Base-by-base conservation (phyloP, 164 flowering plant genomes). In the Aristolochia californica region DNA sequence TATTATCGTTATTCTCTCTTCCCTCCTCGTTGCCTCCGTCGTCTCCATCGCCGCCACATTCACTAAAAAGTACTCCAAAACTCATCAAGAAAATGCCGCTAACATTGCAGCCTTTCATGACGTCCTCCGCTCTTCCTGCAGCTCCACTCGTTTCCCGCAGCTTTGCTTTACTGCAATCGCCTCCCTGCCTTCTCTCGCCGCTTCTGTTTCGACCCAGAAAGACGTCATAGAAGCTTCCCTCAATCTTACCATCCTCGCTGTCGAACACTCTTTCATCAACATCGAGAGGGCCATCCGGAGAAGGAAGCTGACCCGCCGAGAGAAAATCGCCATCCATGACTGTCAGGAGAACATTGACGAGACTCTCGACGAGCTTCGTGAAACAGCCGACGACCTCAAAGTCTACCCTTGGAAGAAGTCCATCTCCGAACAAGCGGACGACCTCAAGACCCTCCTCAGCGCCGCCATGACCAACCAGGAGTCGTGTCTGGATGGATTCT, bases 381-480 rank as follows among this genome's bases (percentile, higher is more conserved):
- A 65, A 5, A 75, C 83, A 0, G 55, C 59, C 1, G 65, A 63
- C 5, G 87, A 87, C 52, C 73, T 91, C 17, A 34, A 74, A 0
- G 44, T 18, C 10, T 89, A 89, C 61, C 91, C 87, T 0, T 58
- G 23, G 34, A 77, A 77, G 56, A 49, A 49, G 13, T 68, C 85
- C 0, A 23, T 83, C 0, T 2, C 52, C 2, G 65, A 71, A 3
- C 80, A 78, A 13, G 87, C 85, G 0, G 82, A 78, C 15, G 83
- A 86, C 51, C 78, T 86, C 44, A 83, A 79, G 56, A 80, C 80
- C 2, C 73, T 84, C 0, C 30, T 84, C 16, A 84, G 94, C 48
- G 74, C 84, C 7, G 91, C 87, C 5, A 85, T 86, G 62, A 89
- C 97, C 2, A 89, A 86, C 59, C 88, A 85, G 59, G 85, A 58